Percentiles rank a stretch among this genome's conserved stretches.
phyloP scores from a whole-genome alignment of 2,329 filamentous ascomycete species.

The Seiridium cupressi region DNA sequence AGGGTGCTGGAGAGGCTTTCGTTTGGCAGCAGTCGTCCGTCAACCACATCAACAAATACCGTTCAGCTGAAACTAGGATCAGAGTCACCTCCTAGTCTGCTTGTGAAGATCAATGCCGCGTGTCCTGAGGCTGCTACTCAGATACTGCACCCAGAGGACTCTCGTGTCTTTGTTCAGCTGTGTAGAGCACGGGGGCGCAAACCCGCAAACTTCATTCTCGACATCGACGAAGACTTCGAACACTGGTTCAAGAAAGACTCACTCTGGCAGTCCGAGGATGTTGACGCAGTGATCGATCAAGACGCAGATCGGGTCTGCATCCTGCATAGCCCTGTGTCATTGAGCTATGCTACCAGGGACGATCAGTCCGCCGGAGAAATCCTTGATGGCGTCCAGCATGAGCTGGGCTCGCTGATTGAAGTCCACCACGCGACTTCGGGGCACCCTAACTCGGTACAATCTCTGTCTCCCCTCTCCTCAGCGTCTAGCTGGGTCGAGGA shows the following conservation, averaged over 20 bases:
- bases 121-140: slow-evolving; percentile 87
- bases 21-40: neutral
- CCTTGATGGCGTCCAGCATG: slow-evolving; percentile 67
- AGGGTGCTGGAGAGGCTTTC: slow-evolving; percentile 93
- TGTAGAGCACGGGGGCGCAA: slow-evolving; percentile 92
- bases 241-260: slow-evolving; percentile 99
- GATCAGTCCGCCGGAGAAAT: slow-evolving; percentile 96
- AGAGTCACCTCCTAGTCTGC: neutral
- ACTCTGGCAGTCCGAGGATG: slow-evolving; percentile 96
- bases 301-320: slow-evolving; percentile 96
- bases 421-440: too few relatives aligned
- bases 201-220: slow-evolving; percentile 91
- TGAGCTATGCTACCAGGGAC: slow-evolving; percentile 81
- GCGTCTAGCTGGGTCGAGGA: too few relatives aligned
- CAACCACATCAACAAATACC: neutral
- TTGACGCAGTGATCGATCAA: slow-evolving; percentile 91
- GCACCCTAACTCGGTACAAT: too few relatives aligned
- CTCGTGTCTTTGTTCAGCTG: slow-evolving; percentile 90
- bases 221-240: slow-evolving; percentile 95
- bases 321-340: slow-evolving; percentile 89
- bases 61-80: neutral
- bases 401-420: too few relatives aligned
- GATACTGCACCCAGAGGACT: slow-evolving; percentile 96
- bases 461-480: too few relatives aligned
- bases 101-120: neutral